Evolutionary conservation across 257 asterid species (phyloP), one percentile per base, ranked within the genome.

Genomic region (Fraxinus anomala): DNA sequence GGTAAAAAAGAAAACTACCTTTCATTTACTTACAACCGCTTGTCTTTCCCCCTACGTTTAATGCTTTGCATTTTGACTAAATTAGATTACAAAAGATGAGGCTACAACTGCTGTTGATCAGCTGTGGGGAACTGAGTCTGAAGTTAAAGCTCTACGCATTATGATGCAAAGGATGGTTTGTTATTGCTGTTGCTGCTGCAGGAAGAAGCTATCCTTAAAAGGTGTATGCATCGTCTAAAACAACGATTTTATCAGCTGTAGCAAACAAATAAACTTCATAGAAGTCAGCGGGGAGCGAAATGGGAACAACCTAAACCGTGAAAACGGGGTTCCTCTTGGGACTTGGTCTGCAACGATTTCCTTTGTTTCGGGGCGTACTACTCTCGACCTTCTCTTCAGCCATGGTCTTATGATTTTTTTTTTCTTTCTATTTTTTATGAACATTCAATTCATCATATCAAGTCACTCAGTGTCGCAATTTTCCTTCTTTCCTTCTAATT

Each of bases 121-220:
- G 80, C 91, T 95, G 80, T 87, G 39, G 80, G 91, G 77, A 78
- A 82, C 93, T 75, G 92, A 90, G 82, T 82, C 98, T 51, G 99
- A 95, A 83, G 96, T 91, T 75, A 89, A 86, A 85, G 85, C 93
- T 76, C 91, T 95, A 74, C 95, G 88, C 73, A 89, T 93, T 33
- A 90, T 95, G 98, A 95, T 98, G 19, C 99, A 92, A 79, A 91
- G 98, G 88, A 88, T 95, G 98, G 89, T 95, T 82, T 83, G 31
- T 28, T 28, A 1, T 28, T 28, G 31, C 31, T 28, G 31, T 1
- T 28, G 31, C 31, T 28, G 31, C 31, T 28, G 31, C 31, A 28
- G 31, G 31, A 28, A 28, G 31, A 28, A 28, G 31, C 31, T 28
- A 28, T 28, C 31, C 31, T 1, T 28, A 28, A 28, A 28, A 28